These are phyloP conservation scores for Arabidopsis lyrata DNA, from an alignment of 441 rosid species.

Conservation along the genomic window DNA sequence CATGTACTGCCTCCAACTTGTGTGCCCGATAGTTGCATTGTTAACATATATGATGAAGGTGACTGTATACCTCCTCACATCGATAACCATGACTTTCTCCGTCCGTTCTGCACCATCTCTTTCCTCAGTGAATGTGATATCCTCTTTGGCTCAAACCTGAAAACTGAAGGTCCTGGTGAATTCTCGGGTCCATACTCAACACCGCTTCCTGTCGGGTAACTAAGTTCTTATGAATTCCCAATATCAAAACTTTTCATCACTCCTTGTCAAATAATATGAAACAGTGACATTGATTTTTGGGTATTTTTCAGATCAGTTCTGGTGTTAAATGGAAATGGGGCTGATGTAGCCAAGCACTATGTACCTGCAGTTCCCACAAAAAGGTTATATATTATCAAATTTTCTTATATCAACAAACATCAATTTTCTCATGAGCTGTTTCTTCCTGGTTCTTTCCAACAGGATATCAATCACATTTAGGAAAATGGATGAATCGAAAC, in stretches of 20 bases:
- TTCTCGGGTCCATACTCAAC: conserved; percentile 60
- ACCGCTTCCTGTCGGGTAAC: conserved; percentile 71
- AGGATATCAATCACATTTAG: conserved; percentile 77
- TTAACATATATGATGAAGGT: conserved; percentile 75
- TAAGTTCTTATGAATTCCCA: neutral
- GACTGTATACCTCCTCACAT: conserved; percentile 82
- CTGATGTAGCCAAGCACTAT: conserved; percentile 75
- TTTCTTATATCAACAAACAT: neutral
- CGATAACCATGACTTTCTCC: conserved; percentile 68
- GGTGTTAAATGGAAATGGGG: conserved; percentile 70
- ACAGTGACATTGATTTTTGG: neutral
- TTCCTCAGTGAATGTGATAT: conserved; percentile 64
- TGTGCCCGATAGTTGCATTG: conserved; percentile 75
- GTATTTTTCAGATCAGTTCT: conserved; percentile 62
- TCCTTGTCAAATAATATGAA: neutral
- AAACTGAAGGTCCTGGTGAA: conserved; percentile 62
- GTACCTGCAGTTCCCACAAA: conserved; percentile 68
- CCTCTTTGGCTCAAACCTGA: conserved; percentile 63
- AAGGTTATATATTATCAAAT: conserved; percentile 43
- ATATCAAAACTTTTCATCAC: neutral
- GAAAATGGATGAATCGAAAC: conserved; percentile 67
- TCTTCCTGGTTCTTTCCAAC: neutral
- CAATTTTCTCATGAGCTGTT: neutral
- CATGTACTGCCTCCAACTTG: conserved; percentile 66
- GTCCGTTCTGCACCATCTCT: conserved; percentile 73